Conservation (phyloP, 345 rosid genomes). For the Boechera stricta region DNA sequence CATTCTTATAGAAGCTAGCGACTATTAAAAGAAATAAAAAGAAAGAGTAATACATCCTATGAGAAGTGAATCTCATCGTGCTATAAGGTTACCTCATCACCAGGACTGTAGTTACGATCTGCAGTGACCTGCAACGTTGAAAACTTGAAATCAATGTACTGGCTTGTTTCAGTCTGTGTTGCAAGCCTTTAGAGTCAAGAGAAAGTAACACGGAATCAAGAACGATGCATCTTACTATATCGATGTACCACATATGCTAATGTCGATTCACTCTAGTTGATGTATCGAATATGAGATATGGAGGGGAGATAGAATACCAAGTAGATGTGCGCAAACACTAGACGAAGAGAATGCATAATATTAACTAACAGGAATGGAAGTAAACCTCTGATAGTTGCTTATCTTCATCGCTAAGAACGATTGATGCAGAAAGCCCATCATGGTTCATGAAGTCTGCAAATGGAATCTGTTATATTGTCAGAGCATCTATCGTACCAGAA, state of each 20-base stretch:
- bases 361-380: conserved; percentile 19
- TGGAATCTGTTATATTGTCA: conserved; percentile 64
- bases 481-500: conserved; percentile 41
- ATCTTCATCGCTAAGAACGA: conserved; percentile 66
- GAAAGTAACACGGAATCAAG: not conserved
- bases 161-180: conserved; percentile 6
- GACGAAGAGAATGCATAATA: conserved; percentile 17
- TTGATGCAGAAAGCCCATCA: conserved; percentile 69
- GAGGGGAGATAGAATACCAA: conserved; percentile 22
- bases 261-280: not conserved
- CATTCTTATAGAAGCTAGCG: not conserved
- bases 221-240: conserved; percentile 32
- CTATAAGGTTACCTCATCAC: conserved; percentile 69
- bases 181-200: not conserved
- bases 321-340: conserved; percentile 11
- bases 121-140: conserved; percentile 66
- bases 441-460: conserved; percentile 95
- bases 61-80: conserved; percentile 1
- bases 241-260: not conserved
- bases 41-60: not conserved
- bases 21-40: not conserved
- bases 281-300: conserved; percentile 19
- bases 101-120: conserved; percentile 70
- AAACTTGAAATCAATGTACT: conserved; percentile 27
- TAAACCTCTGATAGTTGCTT: conserved; percentile 71